phyloP scores from a whole-genome alignment of 805 yeast species.

The Isabelozyma rhagii region DNA sequence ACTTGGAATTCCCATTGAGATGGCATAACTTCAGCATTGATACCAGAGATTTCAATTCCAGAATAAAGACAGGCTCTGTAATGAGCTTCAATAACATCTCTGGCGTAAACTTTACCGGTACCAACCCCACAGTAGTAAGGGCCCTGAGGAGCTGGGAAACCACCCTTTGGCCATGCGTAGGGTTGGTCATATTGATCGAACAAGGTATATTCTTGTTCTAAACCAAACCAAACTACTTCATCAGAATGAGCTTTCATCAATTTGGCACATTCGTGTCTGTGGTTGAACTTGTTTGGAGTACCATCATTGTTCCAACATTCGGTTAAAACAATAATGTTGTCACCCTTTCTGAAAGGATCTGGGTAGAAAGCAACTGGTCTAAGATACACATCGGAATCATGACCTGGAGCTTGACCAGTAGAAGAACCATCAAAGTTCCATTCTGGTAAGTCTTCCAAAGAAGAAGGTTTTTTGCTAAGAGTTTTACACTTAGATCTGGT shows the following conservation, averaged over 20 bases:
- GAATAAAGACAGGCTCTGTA: constrained; percentile 96
- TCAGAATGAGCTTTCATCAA: constrained; percentile 87
- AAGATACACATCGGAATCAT: constrained; percentile 90
- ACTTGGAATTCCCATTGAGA: constrained; percentile 99
- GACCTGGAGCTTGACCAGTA: constrained; percentile 97
- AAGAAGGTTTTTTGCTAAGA: constrained; percentile 59
- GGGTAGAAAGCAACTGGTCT: constrained; percentile 95
- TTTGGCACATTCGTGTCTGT: constrained; percentile 95
- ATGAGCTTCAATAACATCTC: constrained; percentile 98
- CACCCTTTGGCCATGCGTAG: constrained; percentile 99
- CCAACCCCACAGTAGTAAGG: constrained; percentile 99
- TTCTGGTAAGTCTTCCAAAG: constrained; percentile 88
- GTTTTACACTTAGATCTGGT: constrained; percentile 95
- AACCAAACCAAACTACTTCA: constrained; percentile 93
- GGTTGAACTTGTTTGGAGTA: constrained; percentile 97
- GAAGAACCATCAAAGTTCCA: constrained; percentile 99
- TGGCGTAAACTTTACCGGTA: constrained; percentile 94
- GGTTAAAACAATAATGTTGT: constrained; percentile 89
- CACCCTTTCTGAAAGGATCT: constrained; percentile 98
- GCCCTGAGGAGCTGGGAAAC: constrained; percentile 99
- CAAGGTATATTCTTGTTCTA: constrained; percentile 97
- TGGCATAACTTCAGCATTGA: constrained; percentile 99
- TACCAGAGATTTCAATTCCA: constrained; percentile 89
- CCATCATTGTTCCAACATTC: constrained; percentile 99
- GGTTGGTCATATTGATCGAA: constrained; percentile 87